A percentile compares a stretch with the other conserved stretches of the same genome.
phyloP scores from a whole-genome alignment of 208 protist genomes.

The Porcisia hertigi region DNA sequence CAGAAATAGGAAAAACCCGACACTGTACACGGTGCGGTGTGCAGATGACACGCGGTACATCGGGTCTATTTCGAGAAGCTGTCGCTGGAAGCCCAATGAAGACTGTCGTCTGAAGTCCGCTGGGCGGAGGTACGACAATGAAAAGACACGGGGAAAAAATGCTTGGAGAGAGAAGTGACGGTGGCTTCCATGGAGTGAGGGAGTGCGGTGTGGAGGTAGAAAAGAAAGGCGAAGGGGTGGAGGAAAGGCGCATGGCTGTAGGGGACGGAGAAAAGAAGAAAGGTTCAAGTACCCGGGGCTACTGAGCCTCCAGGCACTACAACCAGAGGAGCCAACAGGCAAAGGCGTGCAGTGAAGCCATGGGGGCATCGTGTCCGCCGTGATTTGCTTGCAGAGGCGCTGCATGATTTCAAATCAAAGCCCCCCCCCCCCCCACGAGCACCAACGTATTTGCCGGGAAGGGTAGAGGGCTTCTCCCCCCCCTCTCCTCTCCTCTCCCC shows the following conservation, averaged over 20 bases:
- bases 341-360: no score
- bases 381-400: no score
- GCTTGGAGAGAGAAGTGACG: background rate
- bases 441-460: no score
- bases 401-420: no score
- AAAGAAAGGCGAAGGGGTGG: background rate
- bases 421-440: no score
- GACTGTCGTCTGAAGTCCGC: background rate
- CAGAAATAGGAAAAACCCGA: background rate
- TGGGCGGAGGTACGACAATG: background rate
- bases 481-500: no score
- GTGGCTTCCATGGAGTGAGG: background rate
- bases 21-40: background rate
- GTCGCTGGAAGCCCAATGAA: background rate
- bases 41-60: background rate
- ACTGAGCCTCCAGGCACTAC: no score
- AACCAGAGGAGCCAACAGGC: no score
- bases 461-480: no score
- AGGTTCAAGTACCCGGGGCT: background rate
- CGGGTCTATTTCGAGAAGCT: background rate
- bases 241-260: background rate
- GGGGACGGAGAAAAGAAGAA: background rate
- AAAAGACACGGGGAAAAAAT: background rate
- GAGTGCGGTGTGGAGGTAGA: background rate
- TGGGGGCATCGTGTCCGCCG: no score